Evolutionary conservation across 495 filamentous ascomycete genomes (phyloP), one percentile per base, ranked within the genome.

Genomic region (Penicillium salamii): DNA sequence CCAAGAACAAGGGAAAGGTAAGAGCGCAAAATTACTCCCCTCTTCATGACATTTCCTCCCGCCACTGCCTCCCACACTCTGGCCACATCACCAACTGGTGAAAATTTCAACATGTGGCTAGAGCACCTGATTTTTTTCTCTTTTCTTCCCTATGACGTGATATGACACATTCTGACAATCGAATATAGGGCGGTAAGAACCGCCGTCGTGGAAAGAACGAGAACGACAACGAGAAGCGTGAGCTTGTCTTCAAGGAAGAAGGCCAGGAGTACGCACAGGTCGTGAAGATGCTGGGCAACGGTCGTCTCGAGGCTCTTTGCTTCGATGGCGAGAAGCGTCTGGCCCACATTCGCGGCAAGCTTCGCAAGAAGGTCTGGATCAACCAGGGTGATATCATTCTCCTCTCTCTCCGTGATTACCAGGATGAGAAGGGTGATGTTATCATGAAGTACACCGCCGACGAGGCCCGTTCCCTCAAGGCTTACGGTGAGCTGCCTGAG

Each of bases 241-340:
- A 98, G 73, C 82, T 98, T 44, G 89, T 89, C 52, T 98, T 97
- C 85, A 97, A 97, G 74, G 93, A 97, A 70, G 93, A 97, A 60
- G 93, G 93, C 54, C 93, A 98, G 81, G 93, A 97, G 78, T 98
- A 98, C 68, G 93, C 93, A 21, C 93, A 97, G 78, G 93, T 97
- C 63, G 76, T 96, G 55, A 96, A 97, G 80, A 97, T 97, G 93
- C 80, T 97, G 38, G 93, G 93, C 44, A 98, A 97, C 80, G 93
- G 93, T 59, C 89, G 93, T 51, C 83, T 98, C 32, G 92, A 97
- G 76, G 92, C 92, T 24, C 79, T 92, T 50, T 97, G 93, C 81
- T 98, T 98, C 75, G 93, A 98, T 67, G 92, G 93, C 66, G 83
- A 87, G 62, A 75, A 74, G 66, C 74, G 74, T 54, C 69, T 77